Conservation (phyloP, 2,329 filamentous ascomycete species). For the Ophiostoma himal-ulmi region DNA sequence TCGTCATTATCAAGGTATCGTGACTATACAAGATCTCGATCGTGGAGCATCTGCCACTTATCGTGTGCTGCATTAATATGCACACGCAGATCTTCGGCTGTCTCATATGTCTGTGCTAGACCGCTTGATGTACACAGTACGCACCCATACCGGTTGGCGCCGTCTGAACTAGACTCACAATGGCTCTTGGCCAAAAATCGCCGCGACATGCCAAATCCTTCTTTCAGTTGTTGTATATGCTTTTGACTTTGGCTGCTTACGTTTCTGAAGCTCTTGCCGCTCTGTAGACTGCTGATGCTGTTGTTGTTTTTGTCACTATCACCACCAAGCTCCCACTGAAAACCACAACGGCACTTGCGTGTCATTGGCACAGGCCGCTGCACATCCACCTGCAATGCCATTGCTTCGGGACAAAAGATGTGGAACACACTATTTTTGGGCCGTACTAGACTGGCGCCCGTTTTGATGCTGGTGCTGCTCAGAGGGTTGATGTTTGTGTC, state of each 20-base stretch:
- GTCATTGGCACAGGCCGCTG: constrained; percentile 29
- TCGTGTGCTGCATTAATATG: constrained; percentile 37
- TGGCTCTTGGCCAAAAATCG: constrained; percentile 41
- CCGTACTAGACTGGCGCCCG: background rate
- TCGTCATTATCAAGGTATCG: background rate
- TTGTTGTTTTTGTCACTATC: background rate
- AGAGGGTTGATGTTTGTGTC: background rate
- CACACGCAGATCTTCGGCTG: constrained; percentile 31
- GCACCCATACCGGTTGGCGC: constrained; percentile 34
- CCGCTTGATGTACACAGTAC: constrained; percentile 38
- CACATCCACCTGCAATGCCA: constrained; percentile 37
- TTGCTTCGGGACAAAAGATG: constrained; percentile 38
- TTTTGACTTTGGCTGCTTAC: background rate
- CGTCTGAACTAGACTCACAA: constrained; percentile 29
- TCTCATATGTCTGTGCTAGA: constrained; percentile 33
- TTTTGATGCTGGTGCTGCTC: background rate
- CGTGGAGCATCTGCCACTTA: constrained; percentile 42
- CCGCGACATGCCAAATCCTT: constrained; percentile 37
- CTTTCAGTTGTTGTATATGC: constrained; percentile 31
- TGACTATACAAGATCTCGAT: constrained; percentile 32
- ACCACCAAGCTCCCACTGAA: constrained; percentile 31
- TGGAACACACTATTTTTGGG: constrained; percentile 31
- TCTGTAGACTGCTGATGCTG: background rate
- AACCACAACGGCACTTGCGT: constrained; percentile 35
- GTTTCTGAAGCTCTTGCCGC: background rate